Evolutionary conservation across 495 filamentous ascomycete species (phyloP).

Genomic region (Lasiosphaeria ovina): DNA sequence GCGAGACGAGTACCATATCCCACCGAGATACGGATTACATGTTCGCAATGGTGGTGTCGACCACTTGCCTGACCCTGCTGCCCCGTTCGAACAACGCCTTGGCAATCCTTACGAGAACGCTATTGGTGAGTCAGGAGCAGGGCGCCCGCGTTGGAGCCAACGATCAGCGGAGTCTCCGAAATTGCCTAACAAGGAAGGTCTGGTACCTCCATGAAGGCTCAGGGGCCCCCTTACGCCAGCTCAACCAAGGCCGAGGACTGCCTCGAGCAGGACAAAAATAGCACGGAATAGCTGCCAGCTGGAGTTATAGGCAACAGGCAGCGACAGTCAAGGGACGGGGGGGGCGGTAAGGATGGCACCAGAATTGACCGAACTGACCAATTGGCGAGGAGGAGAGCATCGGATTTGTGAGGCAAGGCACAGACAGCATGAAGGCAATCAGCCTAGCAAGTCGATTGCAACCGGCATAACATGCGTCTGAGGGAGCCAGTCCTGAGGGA

Average conservation of each 20-base stretch:
- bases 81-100: constrained; percentile 5
- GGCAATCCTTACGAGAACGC: constrained; percentile 5
- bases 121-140: constrained; percentile 7
- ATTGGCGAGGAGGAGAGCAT: constrained; percentile 9
- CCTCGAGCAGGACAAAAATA: not conserved
- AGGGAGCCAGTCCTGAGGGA: constrained; percentile 5
- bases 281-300: not conserved
- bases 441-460: constrained; percentile 2
- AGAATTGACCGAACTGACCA: constrained; percentile 6
- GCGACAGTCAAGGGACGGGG: not conserved
- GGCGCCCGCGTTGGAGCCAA: constrained; percentile 5
- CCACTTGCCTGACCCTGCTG: constrained; percentile 9
- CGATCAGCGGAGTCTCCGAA: not conserved
- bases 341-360: constrained; percentile 1
- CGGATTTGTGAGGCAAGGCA: constrained; percentile 8
- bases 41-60: no score
- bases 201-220: constrained; percentile 9
- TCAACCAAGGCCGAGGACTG: not conserved
- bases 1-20: constrained; percentile 9
- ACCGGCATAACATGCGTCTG: constrained; percentile 2
- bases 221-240: constrained; percentile 2
- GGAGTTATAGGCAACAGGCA: constrained; percentile 1
- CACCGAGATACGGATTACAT: no score
- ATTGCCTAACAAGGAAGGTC: constrained; percentile 11
- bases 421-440: constrained; percentile 7